Percentiles rank a stretch among this genome's conserved stretches.
These are phyloP conservation scores for Fusarium aywerte DNA, from an alignment of 2,329 filamentous ascomycete genomes.

Conservation along the genomic window DNA sequence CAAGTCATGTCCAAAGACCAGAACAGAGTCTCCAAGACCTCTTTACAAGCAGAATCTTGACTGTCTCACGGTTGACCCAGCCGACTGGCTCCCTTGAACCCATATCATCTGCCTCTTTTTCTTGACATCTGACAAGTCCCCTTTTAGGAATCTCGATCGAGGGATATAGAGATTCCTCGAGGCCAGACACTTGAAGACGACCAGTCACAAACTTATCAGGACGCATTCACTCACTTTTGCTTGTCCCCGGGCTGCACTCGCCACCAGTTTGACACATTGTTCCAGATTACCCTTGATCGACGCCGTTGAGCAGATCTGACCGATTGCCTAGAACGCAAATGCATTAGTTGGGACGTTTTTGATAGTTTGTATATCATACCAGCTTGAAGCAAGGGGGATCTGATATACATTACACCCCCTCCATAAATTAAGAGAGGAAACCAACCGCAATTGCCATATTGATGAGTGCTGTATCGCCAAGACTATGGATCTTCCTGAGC, in stretches of 20 bases:
- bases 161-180: slow-evolving; percentile 23
- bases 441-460: slow-evolving; percentile 46
- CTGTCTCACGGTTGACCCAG: slow-evolving; percentile 38
- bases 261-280: slow-evolving; percentile 78
- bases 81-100: slow-evolving; percentile 22
- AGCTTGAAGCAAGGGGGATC: slow-evolving; percentile 27
- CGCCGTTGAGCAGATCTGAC: slow-evolving; percentile 88
- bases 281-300: slow-evolving; percentile 81
- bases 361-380: slow-evolving; percentile 11
- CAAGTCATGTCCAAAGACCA: slow-evolving; percentile 4
- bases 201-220: slow-evolving; percentile 7
- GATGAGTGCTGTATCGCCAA: slow-evolving; percentile 13
- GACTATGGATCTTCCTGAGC: slow-evolving; percentile 2
- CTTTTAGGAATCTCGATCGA: slow-evolving; percentile 27
- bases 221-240: slow-evolving; percentile 72
- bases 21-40: not conserved
- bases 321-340: slow-evolving; percentile 72
- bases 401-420: not conserved
- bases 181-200: slow-evolving; percentile 16
- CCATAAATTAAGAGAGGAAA: not conserved
- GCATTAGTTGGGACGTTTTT: slow-evolving; percentile 13
- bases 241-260: slow-evolving; percentile 77
- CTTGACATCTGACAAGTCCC: slow-evolving; percentile 15
- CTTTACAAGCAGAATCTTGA: not conserved
- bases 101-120: slow-evolving; percentile 6